Evolutionary conservation across 768 basidiomycete species (phyloP).

Genomic region (Glaciozyma martinii): DNA sequence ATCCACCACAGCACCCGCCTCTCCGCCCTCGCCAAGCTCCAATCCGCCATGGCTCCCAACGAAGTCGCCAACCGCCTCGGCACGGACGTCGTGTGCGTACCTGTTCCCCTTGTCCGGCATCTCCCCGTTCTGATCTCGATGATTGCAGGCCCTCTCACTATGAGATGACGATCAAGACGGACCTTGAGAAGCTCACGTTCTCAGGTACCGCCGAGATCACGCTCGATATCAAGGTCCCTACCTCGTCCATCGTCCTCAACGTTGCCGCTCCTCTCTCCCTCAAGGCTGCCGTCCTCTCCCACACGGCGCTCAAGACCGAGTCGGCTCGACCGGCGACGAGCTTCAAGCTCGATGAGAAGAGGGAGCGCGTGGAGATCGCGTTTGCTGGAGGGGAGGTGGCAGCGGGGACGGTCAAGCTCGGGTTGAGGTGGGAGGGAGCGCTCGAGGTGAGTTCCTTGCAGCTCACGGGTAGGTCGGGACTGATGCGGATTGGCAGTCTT

Average conservation of each 20-base stretch:
- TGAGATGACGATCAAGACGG: constrained; percentile 67
- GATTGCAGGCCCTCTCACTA: constrained; percentile 58
- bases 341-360: constrained; percentile 50
- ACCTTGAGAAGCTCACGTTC: constrained; percentile 67
- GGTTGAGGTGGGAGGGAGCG: constrained; percentile 56
- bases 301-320: constrained; percentile 46
- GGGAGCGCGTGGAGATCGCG: constrained; percentile 57
- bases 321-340: constrained; percentile 40
- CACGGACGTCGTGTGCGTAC: neutral
- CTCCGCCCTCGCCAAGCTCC: too few relatives aligned
- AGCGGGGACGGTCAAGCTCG: constrained; percentile 54
- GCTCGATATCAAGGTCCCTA: constrained; percentile 56
- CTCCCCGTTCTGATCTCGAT: too few relatives aligned
- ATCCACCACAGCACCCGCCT: too few relatives aligned
- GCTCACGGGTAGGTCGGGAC: neutral
- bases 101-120: too few relatives aligned
- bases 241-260: constrained; percentile 55
- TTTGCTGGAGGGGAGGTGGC: constrained; percentile 44
- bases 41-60: too few relatives aligned
- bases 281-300: constrained; percentile 51
- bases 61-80: too few relatives aligned
- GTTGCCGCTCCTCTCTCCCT: constrained; percentile 51
- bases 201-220: constrained; percentile 68
- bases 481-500: neutral
- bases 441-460: constrained; percentile 52